These are phyloP conservation scores for Calonectria crousiana DNA, from an alignment of 2,329 filamentous ascomycete species.

Conservation along the genomic window DNA sequence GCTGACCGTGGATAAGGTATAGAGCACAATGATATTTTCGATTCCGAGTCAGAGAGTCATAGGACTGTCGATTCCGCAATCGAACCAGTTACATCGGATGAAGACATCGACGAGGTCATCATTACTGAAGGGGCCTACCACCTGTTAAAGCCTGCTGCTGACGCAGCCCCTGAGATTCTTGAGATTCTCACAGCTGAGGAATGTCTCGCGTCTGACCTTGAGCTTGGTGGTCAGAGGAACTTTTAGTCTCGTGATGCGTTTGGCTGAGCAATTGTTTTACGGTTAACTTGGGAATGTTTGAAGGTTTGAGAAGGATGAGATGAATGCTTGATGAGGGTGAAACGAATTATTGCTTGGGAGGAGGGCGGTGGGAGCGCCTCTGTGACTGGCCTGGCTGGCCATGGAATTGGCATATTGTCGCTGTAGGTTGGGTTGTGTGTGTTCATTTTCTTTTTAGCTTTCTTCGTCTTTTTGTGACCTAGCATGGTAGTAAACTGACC, in stretches of 20 bases:
- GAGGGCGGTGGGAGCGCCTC: background rate
- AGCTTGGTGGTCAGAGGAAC: background rate
- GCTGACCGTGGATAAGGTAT: slow-evolving; percentile 16
- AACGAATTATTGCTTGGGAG: background rate
- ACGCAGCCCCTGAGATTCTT: background rate
- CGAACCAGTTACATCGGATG: slow-evolving; percentile 26
- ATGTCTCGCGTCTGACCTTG: background rate
- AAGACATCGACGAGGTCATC: slow-evolving; percentile 23
- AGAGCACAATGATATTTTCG: slow-evolving; percentile 39
- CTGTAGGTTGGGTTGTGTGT: background rate
- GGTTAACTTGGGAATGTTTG: background rate
- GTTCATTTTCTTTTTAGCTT: background rate
- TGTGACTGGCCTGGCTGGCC: background rate
- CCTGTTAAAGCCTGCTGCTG: background rate
- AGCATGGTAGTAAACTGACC: background rate
- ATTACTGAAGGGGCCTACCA: background rate
- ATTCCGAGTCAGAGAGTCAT: slow-evolving; percentile 29
- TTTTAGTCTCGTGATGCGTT: background rate
- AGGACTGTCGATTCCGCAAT: slow-evolving; percentile 19
- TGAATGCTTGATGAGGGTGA: background rate
- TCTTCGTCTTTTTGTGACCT: background rate
- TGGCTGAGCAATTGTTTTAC: background rate
- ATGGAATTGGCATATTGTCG: background rate
- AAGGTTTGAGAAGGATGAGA: background rate
- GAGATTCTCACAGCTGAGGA: background rate